A percentile compares a stretch with the other conserved stretches of the same genome.
phyloP scores from a whole-genome alignment of 1,139 yeast genomes.

The Hansenula sp. region DNA sequence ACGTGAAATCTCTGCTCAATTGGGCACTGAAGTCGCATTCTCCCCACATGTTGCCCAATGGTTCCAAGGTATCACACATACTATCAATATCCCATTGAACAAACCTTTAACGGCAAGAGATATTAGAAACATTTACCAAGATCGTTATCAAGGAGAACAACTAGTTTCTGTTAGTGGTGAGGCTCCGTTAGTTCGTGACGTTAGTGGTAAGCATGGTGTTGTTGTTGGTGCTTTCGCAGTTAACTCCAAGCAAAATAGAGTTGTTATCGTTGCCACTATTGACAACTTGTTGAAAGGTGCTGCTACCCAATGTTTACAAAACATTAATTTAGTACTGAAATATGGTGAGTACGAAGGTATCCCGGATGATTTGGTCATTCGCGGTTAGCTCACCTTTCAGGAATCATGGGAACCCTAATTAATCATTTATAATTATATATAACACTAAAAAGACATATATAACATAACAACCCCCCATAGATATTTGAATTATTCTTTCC shows the following conservation, averaged over 20 bases:
- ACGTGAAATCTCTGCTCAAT: conserved; percentile 78
- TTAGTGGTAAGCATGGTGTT: conserved; percentile 91
- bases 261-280: conserved; percentile 90
- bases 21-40: conserved; percentile 80
- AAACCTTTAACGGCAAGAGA: conserved; percentile 74
- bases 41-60: conserved; percentile 98
- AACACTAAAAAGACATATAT: background rate
- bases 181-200: conserved; percentile 88
- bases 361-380: conserved; percentile 43
- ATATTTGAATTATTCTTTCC: no score
- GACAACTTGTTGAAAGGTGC: conserved; percentile 97
- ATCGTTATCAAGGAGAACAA: conserved; percentile 83
- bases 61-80: conserved; percentile 97
- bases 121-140: conserved; percentile 81
- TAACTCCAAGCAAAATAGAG: conserved; percentile 82
- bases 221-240: conserved; percentile 96
- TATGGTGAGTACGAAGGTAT: conserved; percentile 95
- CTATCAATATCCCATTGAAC: conserved; percentile 85
- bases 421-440: background rate
- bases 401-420: no score
- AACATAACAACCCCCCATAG: no score
- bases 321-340: conserved; percentile 84
- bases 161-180: conserved; percentile 83
- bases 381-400: conserved; percentile 19
- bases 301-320: conserved; percentile 96